A percentile compares a stretch with the other conserved stretches of the same genome.
Evolutionary conservation across 306 rosid species (phyloP).

Genomic region (Sphenostylis stenocarpa): DNA sequence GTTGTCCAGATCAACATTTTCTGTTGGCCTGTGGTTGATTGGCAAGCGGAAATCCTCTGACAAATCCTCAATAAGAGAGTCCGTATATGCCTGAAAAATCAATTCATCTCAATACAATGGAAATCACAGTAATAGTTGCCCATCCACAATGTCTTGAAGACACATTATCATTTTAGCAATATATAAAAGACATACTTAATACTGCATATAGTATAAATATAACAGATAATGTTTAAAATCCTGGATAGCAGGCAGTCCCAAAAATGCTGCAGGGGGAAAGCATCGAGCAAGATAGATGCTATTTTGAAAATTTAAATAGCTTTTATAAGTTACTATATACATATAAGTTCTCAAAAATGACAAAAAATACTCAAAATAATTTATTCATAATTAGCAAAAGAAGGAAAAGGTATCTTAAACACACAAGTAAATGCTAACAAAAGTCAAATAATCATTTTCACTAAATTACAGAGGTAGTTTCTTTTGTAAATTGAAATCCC

Average conservation of each 20-base stretch:
- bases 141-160: conserved; percentile 5
- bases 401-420: background rate
- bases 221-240: background rate
- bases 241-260: background rate
- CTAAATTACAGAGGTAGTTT: background rate
- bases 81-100: conserved; percentile 46
- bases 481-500: no score
- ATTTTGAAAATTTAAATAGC: no score
- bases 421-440: background rate
- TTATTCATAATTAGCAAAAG: background rate
- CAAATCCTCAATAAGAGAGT: conserved; percentile 56
- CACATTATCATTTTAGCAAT: background rate
- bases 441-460: background rate
- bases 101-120: background rate
- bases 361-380: no score
- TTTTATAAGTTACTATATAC: no score
- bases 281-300: no score
- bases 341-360: background rate
- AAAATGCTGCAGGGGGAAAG: no score
- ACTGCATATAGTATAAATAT: background rate
- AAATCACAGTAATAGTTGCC: background rate
- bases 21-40: conserved; percentile 85
- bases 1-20: conserved; percentile 88
- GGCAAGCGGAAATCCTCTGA: conserved; percentile 85
- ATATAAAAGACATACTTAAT: background rate